Base-by-base conservation (phyloP, 495 filamentous ascomycete species). In the Aspergillus bridgeri region DNA sequence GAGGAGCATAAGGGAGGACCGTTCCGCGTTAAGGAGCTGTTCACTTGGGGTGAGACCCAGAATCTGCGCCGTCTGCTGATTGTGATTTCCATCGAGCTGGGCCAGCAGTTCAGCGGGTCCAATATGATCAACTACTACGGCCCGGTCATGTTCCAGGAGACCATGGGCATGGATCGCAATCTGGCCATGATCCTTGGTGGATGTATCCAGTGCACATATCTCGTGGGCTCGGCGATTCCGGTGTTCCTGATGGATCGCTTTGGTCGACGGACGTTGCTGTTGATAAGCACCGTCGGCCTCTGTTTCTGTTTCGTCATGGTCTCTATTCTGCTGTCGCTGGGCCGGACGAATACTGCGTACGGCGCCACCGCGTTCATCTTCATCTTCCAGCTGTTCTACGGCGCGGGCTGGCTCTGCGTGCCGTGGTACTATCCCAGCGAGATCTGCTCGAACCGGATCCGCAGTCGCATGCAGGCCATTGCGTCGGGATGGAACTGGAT, bases 381-480 rank as follows among this genome's bases (percentile, higher is more conserved):
- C 54, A 51, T 73, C 6, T 78, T 75, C 62, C 70, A 80, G 50
- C 61, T 77, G 20, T 75, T 74, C 59, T 68, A 77, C 20, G 68
- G 67, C 0, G 65, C 77, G 38, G 71, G 73, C 9, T 63, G 53
- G 62, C 55, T 56, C 3, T 44, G 58, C 6, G 56, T 60, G 44
- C 81, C 80, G 53, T 89, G 87, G 87, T 83, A 88, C 51, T 91
- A 92, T 64, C 86, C 87, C 9, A 77, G 87, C 8, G 85, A 91
- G 68, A 76, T 92, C 64, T 75, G 71, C 52, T 73, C 72, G 5
- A 72, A 69, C 7, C 70, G 70, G 1, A 66, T 72, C 1, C 64
- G 75, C 21, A 68, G 70, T 8, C 59, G 70, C 11, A 74, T 70
- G 53, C 65, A 69, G 45, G 74, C 75, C 0, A 74, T 79, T 48